Base-by-base conservation (phyloP, 306 rosid species). In the Psophocarpus tetragonolobus region DNA sequence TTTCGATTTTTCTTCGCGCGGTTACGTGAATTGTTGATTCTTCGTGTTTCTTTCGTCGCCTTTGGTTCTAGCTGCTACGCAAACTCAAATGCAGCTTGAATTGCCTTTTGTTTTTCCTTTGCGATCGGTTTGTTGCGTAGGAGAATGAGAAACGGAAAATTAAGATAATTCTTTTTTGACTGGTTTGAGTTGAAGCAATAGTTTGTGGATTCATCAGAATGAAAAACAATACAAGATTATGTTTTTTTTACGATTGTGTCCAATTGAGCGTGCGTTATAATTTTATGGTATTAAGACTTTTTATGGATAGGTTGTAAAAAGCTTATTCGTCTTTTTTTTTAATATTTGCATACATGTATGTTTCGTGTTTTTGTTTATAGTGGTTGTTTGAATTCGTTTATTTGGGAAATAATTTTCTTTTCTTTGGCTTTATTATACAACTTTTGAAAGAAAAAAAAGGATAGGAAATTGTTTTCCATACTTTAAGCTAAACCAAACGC, bases 61-160 rank as follows among this genome's bases (percentile, higher is more conserved):
- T 68, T 54, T 73, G 42, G 48, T 73, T 84, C 74, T 65, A 69
- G 39, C 68, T 73, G 50, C 56, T 73, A 38, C 61, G 35, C 20
- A 74, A 77, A 60, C 69, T 70, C 45, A 76, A 84, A 78, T 84
- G 89, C 85, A 73, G 79, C 66, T 80, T 53, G 60, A 75, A 83
- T 85, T 83, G 23, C 33, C 68, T 5, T 42, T 64, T 36, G 4
- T 51, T 70, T 18, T 51, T 17, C 9, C 76, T 51, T 29, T 79
- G 11, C 48, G 75, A 81, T 79, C 79, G 73, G 86, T 81, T 87
- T 80, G 58, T 78, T 73, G 79, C 53, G 8, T 30, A 17, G 65
- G 84, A 73, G 81, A 68, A 71, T 68, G 73, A 63, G 27, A 70
- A 21, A 66, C 21, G 47, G 27, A 33, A 58, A 45, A 17, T 29